These are phyloP conservation scores for Skeletonema marinoi DNA, from an alignment of 108 stramenopile species.

Conservation along the genomic window DNA sequence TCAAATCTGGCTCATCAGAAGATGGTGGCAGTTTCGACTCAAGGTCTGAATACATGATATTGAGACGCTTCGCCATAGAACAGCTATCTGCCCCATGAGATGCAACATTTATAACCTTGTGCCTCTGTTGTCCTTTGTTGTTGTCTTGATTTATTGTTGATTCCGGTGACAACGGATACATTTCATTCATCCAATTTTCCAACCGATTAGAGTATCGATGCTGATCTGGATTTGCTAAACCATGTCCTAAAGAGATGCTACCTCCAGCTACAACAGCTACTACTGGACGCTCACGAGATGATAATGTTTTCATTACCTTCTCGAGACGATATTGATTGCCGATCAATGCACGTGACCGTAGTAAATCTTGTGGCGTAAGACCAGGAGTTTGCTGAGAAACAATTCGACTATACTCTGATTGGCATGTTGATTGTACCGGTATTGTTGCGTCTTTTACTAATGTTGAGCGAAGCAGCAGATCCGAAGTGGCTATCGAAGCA, in stretches of 20 bases:
- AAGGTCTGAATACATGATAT: constrained; percentile 53
- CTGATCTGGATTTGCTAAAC: constrained; percentile 15
- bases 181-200: constrained; percentile 65
- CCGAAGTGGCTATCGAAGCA: background rate
- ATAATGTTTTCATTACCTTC: constrained; percentile 18
- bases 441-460: background rate
- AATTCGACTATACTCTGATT: constrained; percentile 46
- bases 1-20: constrained; percentile 48
- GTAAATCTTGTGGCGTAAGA: constrained; percentile 48
- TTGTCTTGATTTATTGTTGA: background rate
- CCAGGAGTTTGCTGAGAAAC: constrained; percentile 40
- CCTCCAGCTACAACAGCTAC: constrained; percentile 59
- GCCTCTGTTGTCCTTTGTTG: constrained; percentile 1
- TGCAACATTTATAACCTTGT: constrained; percentile 56
- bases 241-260: constrained; percentile 65
- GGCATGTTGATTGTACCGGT: constrained; percentile 22
- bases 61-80: constrained; percentile 60
- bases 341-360: constrained; percentile 51
- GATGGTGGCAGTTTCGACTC: constrained; percentile 28
- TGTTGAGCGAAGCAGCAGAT: background rate
- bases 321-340: constrained; percentile 53
- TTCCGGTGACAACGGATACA: constrained; percentile 34
- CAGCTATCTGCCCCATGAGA: constrained; percentile 71
- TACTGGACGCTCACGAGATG: constrained; percentile 36
- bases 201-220: constrained; percentile 46